Percentiles rank a stretch among this genome's conserved stretches.
These are phyloP conservation scores for Microsporum canis DNA, from an alignment of 2,329 filamentous ascomycete genomes.

Conservation along the genomic window DNA sequence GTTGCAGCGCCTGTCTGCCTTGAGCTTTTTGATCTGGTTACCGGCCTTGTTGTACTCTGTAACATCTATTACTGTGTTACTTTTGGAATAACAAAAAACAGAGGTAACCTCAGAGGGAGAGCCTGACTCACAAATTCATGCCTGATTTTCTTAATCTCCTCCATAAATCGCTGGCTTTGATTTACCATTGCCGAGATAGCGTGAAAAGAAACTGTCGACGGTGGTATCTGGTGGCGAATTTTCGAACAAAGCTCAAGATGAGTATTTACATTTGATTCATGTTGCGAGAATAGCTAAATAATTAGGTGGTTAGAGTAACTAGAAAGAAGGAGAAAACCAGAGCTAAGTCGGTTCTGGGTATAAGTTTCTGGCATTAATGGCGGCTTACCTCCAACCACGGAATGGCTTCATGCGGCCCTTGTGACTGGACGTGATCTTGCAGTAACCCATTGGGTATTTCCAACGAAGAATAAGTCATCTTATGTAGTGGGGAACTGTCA, in stretches of 20 bases:
- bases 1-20: not conserved
- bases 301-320: constrained; percentile 10
- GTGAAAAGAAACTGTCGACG: constrained; percentile 21
- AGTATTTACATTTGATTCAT: constrained; percentile 30
- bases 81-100: not conserved
- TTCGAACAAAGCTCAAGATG: constrained; percentile 31
- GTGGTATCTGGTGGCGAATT: constrained; percentile 23
- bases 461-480: not conserved
- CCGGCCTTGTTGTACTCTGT: constrained; percentile 11
- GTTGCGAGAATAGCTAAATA: constrained; percentile 30
- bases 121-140: constrained; percentile 25
- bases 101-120: not conserved
- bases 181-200: constrained; percentile 29
- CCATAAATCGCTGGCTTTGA: constrained; percentile 29
- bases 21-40: not conserved
- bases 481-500: not conserved
- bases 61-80: constrained; percentile 13
- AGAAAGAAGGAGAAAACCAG: not conserved
- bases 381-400: not conserved
- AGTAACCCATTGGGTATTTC: not conserved
- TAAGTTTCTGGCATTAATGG: not conserved
- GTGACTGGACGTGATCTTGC: not conserved
- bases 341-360: not conserved
- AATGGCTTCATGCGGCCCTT: not conserved
- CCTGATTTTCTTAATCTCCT: constrained; percentile 26